phyloP scores from a whole-genome alignment of 345 rosid genomes.

The Camelina neglecta region DNA sequence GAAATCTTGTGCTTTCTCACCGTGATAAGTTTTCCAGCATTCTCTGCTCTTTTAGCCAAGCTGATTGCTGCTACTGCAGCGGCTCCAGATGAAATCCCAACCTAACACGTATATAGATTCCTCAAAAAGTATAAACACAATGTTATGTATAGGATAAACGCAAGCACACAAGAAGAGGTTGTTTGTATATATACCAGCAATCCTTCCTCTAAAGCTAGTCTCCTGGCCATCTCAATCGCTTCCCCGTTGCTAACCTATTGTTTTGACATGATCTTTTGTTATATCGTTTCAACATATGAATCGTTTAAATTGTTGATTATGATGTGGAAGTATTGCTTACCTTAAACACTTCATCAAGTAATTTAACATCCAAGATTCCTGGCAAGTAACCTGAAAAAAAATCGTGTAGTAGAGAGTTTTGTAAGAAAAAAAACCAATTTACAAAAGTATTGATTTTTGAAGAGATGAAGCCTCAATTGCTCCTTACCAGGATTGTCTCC shows the following conservation, averaged over 20 bases:
- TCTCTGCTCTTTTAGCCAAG: slow-evolving; percentile 82
- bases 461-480: slow-evolving; percentile 29
- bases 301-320: background rate
- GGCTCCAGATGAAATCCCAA: slow-evolving; percentile 95
- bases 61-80: slow-evolving; percentile 92
- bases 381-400: slow-evolving; percentile 77
- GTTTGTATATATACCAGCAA: slow-evolving; percentile 62
- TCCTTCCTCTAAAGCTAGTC: slow-evolving; percentile 89
- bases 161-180: background rate
- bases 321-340: slow-evolving; percentile 53
- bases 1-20: slow-evolving; percentile 49
- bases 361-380: slow-evolving; percentile 72
- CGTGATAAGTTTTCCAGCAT: slow-evolving; percentile 84
- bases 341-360: slow-evolving; percentile 91
- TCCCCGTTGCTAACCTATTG: slow-evolving; percentile 74
- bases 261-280: background rate
- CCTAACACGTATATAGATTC: slow-evolving; percentile 49
- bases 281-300: background rate
- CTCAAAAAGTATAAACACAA: background rate
- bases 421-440: background rate
- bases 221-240: slow-evolving; percentile 92
- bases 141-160: background rate
- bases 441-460: slow-evolving; percentile 1
- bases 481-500: slow-evolving; percentile 77
- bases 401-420: slow-evolving; percentile 1